Evolutionary conservation across 495 filamentous ascomycete genomes (phyloP), one percentile per base, ranked within the genome.

Genomic region (Parmelia sp.): DNA sequence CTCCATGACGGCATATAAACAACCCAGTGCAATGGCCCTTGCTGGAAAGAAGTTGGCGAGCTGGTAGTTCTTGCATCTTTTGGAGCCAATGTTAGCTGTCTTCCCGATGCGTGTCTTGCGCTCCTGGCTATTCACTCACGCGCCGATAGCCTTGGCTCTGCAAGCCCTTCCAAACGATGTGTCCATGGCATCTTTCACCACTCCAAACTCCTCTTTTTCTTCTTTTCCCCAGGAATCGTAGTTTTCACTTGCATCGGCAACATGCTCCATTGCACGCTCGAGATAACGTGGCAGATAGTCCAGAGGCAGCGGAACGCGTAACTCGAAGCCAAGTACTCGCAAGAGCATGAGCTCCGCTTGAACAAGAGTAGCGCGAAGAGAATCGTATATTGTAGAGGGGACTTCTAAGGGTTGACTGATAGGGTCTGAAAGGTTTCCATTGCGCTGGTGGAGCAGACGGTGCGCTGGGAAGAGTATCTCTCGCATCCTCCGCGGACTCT

Each of bases 401-500:
- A 78, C 71, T 15, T 65, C 72, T 15, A 79, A 66, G 11, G 75
- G 74, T 7, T 47, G 14, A 23, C 65, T 37, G 25, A 59, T 35
- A 33, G 55, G 37, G 23, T 57, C 5, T 35, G 42, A 39, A 15
- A 27, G 35, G 33, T n/a, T 39, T 29, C 39, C 44, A 19, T 27
- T 21, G 42, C 35, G 19, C 65, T 35, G n/a, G 40, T 79, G 75
- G 9, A 79, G 70, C 0, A 79, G 66, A 19, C 71, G 69, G 61
- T 77, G 71, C 19, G 77, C 76, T 12, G 77, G 77, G 14, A 78
- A 73, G 6, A 79, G 68, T 49, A 79, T 71, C 31, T 76, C 75
- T 47, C 76, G 75, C 45, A 77, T 74, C 23, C 77, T 74, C 44
- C 76, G 74, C 0, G 77, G 77, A 8, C 75, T 74, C 60, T 78